Evolutionary conservation across 371 early-diverging fungal species (phyloP), one percentile per base, ranked within the genome.

Genomic region (Mortierella sp.): DNA sequence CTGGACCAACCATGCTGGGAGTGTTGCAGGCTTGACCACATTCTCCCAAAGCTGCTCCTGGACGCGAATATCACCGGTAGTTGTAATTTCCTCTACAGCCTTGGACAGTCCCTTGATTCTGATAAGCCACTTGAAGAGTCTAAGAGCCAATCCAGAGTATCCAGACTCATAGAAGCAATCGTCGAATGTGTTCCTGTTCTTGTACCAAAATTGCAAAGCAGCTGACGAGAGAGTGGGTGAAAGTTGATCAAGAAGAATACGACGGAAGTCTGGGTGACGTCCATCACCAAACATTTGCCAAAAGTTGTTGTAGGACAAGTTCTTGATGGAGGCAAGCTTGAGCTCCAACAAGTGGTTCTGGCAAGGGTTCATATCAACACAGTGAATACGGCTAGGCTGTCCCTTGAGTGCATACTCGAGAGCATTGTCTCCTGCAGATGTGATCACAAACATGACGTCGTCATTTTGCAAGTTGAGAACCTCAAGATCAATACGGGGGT

Each of bases 231-330:
- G 84, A 72, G 90, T 80, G 1, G 95, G 92, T 1, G 95, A 94
- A 22, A 96, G 84, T 12, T 83, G 87, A 39, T 92, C 88, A 55
- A 94, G 89, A 54, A 96, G 78, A 28, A 93, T 83, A 14, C 83
- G 73, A 12, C 72, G 75, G 83, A 96, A 96, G 51, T 88, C 85
- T 9, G 88, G 83, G 68, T 92, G 86, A 26, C 72, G 75, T 14
- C 96, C 95, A n/a, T 90, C 89, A 35, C 95, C 96, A 88, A 96
- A 94, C 87, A 96, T 88, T 32, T 87, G 86, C 95, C 95, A 95
- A 69, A 94, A 93, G 67, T 93, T 92, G 20, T 76, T 68, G 77
- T 91, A 93, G 24, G 87, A 78, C 20, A 96, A 70, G 43, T 87
- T 73, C 22, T 86, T 77, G 62, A 96, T 89, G 52, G 88, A 87